Evolutionary conservation across 176 grass and related monocot species (phyloP), one percentile per base, ranked within the genome.

Genomic region (Oryza brachyantha): DNA sequence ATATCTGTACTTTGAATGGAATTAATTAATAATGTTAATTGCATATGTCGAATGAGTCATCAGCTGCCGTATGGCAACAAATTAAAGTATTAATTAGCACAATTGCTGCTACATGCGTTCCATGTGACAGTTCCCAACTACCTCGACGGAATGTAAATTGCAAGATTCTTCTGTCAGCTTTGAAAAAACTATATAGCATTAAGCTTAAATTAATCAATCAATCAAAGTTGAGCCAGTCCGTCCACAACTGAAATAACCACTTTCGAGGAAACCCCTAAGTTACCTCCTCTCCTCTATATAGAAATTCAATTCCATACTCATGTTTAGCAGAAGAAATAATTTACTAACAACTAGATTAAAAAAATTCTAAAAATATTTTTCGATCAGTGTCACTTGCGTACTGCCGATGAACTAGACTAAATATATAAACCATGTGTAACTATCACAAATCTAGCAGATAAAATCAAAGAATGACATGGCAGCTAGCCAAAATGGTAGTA

Each of bases 81-180:
- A n/a, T 16, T 52, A 77, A 22, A 2, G n/a, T n/a, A n/a, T n/a
- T n/a, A n/a, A n/a, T n/a, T n/a, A n/a, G 5, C 11, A 5, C 46
- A 52, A 10, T 52, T 26, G 66, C 41, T 25, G 57, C 57, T 78
- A 41, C 40, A 78, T 41, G 66, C 40, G 26, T 64, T 84, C 66
- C 31, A 64, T 64, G 83, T 64, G 65, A 63, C 17, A 61, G 12
- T 42, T 72, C 74, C 59, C 74, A 78, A 32, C 83, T 26, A 31
- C 66, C 75, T 64, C 41, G 66, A 54, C 71, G 11, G 62, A 72
- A 78, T 78, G 32, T 64, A 65, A 64, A 72, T 8, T 40, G 58
- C 74, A 72, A 65, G 75, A 72, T 79, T 83, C 81, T 72, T 45
- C 7, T 43, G 1, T 69, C 63, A n/a, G 81, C 37, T 69, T 37